Conservation (phyloP, 495 filamentous ascomycete species). For the Penicillium cosmopolitanum region DNA sequence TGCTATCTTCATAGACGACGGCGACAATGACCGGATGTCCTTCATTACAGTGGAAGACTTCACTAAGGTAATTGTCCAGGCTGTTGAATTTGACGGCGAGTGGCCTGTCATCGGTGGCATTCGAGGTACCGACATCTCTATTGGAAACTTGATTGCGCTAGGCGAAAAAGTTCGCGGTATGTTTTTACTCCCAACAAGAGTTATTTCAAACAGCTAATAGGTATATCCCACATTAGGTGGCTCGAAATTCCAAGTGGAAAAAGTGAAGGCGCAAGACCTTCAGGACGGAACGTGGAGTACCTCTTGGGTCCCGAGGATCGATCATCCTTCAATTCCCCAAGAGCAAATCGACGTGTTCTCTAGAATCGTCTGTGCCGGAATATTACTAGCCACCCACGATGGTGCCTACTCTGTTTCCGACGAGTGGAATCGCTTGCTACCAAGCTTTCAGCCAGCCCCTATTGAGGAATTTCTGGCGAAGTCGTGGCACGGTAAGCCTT, state of each 20-base stretch:
- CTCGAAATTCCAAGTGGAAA: slow-evolving; percentile 45
- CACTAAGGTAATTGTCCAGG: slow-evolving; percentile 48
- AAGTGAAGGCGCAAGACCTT: slow-evolving; percentile 49
- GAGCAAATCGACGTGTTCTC: slow-evolving; percentile 42
- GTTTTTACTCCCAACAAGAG: slow-evolving; percentile 9
- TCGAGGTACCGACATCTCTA: slow-evolving; percentile 44
- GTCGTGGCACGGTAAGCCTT: slow-evolving; percentile 49
- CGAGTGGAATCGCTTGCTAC: slow-evolving; percentile 56
- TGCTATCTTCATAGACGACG: slow-evolving; percentile 51
- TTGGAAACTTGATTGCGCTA: slow-evolving; percentile 47
- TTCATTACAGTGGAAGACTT: slow-evolving; percentile 52
- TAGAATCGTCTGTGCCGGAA: slow-evolving; percentile 36
- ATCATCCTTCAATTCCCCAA: slow-evolving; percentile 47
- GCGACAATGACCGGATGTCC: slow-evolving; percentile 46
- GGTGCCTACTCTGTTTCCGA: slow-evolving; percentile 50
- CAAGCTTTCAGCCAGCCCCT: slow-evolving; percentile 53
- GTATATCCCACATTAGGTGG: slow-evolving; percentile 24
- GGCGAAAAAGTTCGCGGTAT: slow-evolving; percentile 56
- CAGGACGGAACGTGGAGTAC: slow-evolving; percentile 45
- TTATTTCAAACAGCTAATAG: background rate
- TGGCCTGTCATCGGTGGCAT: slow-evolving; percentile 62
- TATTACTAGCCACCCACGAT: slow-evolving; percentile 42
- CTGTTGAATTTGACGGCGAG: slow-evolving; percentile 57
- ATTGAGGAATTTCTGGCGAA: slow-evolving; percentile 51
- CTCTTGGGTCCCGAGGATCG: slow-evolving; percentile 44